Percentiles rank a stretch among this genome's conserved stretches.
Evolutionary conservation across 805 yeast genomes (phyloP).

Genomic region (Candida endomychidarum): DNA sequence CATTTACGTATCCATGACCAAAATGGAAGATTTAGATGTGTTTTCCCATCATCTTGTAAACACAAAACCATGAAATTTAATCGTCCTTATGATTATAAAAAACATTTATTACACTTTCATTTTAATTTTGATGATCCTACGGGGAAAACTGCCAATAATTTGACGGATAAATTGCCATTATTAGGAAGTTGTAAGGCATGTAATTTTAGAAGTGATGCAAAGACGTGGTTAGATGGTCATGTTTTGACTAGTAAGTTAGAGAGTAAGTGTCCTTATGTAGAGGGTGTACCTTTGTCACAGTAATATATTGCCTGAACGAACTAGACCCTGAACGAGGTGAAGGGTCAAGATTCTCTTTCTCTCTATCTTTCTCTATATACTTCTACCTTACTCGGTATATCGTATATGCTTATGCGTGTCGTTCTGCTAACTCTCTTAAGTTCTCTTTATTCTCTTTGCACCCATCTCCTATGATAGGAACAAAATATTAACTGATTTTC

Average conservation of each 20-base stretch:
- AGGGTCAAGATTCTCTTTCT: too few species aligned
- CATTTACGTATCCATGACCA: conserved; percentile 46
- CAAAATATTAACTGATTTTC: too few species aligned
- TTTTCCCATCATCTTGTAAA: conserved; percentile 40
- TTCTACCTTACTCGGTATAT: too few species aligned
- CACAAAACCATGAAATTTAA: conserved; percentile 44
- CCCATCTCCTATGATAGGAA: too few species aligned
- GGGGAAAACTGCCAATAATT: conserved; percentile 38
- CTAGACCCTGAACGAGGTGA: too few species aligned
- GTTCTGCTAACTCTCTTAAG: too few species aligned
- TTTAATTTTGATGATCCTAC: conserved; percentile 42
- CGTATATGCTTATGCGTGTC: too few species aligned
- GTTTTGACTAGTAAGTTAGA: conserved; percentile 35
- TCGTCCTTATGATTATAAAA: conserved; percentile 47
- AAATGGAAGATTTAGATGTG: conserved; percentile 43
- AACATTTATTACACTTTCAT: conserved; percentile 43
- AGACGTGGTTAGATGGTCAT: conserved; percentile 58
- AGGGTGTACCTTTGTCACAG: conserved; percentile 3
- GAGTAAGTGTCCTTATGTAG: conserved; percentile 24
- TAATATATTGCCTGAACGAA: too few species aligned
- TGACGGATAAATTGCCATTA: conserved; percentile 41
- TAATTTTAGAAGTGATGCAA: conserved; percentile 48
- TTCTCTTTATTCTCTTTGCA: too few species aligned
- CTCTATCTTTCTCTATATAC: too few species aligned
- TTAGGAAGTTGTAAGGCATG: conserved; percentile 45